phyloP scores from a whole-genome alignment of 106 monocot genomes.

The Amphibolis antarctica region DNA sequence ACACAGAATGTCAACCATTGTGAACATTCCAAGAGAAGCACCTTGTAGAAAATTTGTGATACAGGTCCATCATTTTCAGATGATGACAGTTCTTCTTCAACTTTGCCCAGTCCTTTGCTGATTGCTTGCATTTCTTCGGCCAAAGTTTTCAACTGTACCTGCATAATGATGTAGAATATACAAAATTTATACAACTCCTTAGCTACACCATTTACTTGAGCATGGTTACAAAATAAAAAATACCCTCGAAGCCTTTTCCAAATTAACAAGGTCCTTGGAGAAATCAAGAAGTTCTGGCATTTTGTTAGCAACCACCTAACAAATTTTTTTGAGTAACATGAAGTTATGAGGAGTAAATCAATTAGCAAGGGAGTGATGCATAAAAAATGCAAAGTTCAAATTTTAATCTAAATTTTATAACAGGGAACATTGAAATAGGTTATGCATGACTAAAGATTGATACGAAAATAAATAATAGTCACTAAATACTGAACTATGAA shows the following conservation, averaged over 20 bases:
- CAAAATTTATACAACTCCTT: not conserved
- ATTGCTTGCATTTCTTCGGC: slow-evolving; percentile 93
- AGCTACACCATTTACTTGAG: not conserved
- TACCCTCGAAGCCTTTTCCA: slow-evolving; percentile 83
- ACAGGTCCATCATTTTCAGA: slow-evolving; percentile 76
- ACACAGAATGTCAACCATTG: slow-evolving; percentile 38
- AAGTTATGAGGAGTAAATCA: not conserved
- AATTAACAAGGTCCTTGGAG: slow-evolving; percentile 49
- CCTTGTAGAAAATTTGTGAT: slow-evolving; percentile 62
- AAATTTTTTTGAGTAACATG: not conserved
- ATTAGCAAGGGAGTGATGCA: no score
- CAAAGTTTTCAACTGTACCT: slow-evolving; percentile 78
- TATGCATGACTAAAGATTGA: no score
- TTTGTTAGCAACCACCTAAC: slow-evolving; percentile 83
- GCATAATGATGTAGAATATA: not conserved
- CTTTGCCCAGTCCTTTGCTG: slow-evolving; percentile 73
- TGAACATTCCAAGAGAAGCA: slow-evolving; percentile 4
- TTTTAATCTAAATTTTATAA: no score
- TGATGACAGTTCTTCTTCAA: slow-evolving; percentile 66
- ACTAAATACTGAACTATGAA: no score
- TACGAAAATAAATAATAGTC: no score
- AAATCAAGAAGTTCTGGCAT: slow-evolving; percentile 91
- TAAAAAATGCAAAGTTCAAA: no score
- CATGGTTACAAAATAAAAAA: not conserved
- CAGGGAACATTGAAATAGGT: no score